Base-by-base conservation (phyloP, 306 rosid species). In the Hippophae rhamnoides region DNA sequence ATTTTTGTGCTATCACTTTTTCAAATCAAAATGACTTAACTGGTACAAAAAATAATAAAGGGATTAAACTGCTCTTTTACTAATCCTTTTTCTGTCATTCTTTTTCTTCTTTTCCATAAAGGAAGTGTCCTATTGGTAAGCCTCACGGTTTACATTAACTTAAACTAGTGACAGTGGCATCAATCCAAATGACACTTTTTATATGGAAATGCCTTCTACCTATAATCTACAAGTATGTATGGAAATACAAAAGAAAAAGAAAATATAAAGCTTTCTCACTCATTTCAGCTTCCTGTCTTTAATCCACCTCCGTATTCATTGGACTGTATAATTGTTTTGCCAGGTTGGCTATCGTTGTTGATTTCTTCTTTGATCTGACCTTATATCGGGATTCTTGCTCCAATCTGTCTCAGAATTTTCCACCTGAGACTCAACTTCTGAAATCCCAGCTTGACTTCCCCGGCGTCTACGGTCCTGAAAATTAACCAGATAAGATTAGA, bases 391-490 rank as follows among this genome's bases (percentile, higher is more conserved):
- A 66, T 74, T 74, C 44, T 76, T 76, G 42, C 77, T 71, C 82
- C 64, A 73, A 1, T 82, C 89, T 38, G 80, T 76, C 49, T 87
- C 83, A 45, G 83, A 79, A 60, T 60, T 47, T 25, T 81, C 82
- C 63, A 64, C 73, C 7, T 62, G 78, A 54, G 54, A 49, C 67
- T 70, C 87, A 5, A 54, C 41, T 48, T 69, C 84, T 10, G 31
- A 27, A 52, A 47, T 79, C 56, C 68, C 84, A n/a, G 78, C 75
- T 56, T 69, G 82, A 68, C 80, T 73, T 69, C 58, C 82, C 47
- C 86, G 69, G 57, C 75, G 83, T 58, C 95, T 82, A 58, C 92
- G 78, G 61, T 82, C 95, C 92, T 87, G 79, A 41, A 68, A 72
- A 41, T 14, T 58, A 56, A 13, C 44, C 47, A 60, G 48, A 57